These are phyloP conservation scores for Ogataea siamensis DNA, from an alignment of 805 yeast genomes.

Conservation along the genomic window DNA sequence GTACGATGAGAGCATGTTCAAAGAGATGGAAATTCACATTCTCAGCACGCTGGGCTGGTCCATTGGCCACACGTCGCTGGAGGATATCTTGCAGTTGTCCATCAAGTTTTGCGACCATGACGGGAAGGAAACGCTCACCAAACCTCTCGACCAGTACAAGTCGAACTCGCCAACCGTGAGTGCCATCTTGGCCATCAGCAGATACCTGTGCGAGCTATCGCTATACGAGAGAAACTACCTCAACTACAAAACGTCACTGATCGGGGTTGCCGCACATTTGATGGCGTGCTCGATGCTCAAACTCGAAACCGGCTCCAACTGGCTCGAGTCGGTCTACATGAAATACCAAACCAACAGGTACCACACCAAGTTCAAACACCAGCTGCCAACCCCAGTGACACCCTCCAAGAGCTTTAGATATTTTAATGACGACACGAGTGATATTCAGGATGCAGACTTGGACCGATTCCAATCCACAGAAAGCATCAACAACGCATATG, in stretches of 20 bases:
- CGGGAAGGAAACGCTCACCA: slow-evolving; percentile 29
- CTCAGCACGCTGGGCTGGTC: slow-evolving; percentile 41
- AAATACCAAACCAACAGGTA: slow-evolving; percentile 15
- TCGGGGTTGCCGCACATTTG: slow-evolving; percentile 51
- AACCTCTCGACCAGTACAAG: slow-evolving; percentile 29
- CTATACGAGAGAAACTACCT: slow-evolving; percentile 48
- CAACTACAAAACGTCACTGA: slow-evolving; percentile 41
- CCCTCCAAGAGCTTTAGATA: slow-evolving; percentile 23
- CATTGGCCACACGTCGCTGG: slow-evolving; percentile 46
- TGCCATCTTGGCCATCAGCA: slow-evolving; percentile 53
- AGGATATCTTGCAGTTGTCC: slow-evolving; percentile 46
- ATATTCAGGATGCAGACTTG: slow-evolving; percentile 13
- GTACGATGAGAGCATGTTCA: slow-evolving; percentile 47
- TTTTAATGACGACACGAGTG: slow-evolving; percentile 20
- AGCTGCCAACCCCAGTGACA: slow-evolving; percentile 27
- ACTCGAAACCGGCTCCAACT: slow-evolving; percentile 41
- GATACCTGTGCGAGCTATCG: slow-evolving; percentile 55
- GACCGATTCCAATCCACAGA: slow-evolving; percentile 14
- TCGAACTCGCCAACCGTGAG: slow-evolving; percentile 39
- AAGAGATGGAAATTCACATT: slow-evolving; percentile 47
- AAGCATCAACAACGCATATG: slow-evolving; percentile 39
- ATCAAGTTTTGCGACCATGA: slow-evolving; percentile 37
- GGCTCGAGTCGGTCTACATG: slow-evolving; percentile 29
- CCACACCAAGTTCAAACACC: slow-evolving; percentile 10
- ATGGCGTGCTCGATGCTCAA: slow-evolving; percentile 54